These are phyloP conservation scores for Nakazawaea laoshanensis DNA, from an alignment of 805 yeast genomes.

Conservation along the genomic window DNA sequence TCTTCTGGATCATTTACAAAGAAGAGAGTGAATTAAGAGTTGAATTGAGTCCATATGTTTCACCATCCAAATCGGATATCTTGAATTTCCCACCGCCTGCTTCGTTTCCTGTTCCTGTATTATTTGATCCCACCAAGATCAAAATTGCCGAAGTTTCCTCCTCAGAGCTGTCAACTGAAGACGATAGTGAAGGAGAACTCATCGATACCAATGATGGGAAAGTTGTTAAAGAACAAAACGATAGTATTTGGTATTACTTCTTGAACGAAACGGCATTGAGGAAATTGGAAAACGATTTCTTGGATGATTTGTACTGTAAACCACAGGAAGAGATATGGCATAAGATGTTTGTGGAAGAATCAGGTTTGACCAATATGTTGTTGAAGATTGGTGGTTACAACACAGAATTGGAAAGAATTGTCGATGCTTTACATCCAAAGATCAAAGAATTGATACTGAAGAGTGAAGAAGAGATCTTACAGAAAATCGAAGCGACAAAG, in stretches of 20 bases:
- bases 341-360: constrained; percentile 1
- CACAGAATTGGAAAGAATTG: constrained; percentile 29
- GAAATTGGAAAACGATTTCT: constrained; percentile 28
- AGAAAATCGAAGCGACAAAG: constrained; percentile 16
- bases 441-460: constrained; percentile 13
- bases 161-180: not conserved
- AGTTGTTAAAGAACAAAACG: constrained; percentile 18
- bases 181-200: constrained; percentile 6
- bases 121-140: constrained; percentile 3
- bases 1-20: constrained; percentile 10
- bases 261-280: constrained; percentile 31
- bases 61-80: constrained; percentile 5
- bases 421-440: constrained; percentile 26
- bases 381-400: constrained; percentile 16
- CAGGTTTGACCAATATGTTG: constrained; percentile 4
- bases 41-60: constrained; percentile 7
- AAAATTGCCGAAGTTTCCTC: not conserved
- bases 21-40: constrained; percentile 11
- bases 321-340: constrained; percentile 19
- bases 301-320: constrained; percentile 22
- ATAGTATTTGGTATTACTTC: constrained; percentile 28
- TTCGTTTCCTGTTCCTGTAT: constrained; percentile 10
- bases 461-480: constrained; percentile 12
- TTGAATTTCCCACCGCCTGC: constrained; percentile 9
- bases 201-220: constrained; percentile 9